Conservation (phyloP, 129 eudicot species). For the Saposhnikovia divaricata region DNA sequence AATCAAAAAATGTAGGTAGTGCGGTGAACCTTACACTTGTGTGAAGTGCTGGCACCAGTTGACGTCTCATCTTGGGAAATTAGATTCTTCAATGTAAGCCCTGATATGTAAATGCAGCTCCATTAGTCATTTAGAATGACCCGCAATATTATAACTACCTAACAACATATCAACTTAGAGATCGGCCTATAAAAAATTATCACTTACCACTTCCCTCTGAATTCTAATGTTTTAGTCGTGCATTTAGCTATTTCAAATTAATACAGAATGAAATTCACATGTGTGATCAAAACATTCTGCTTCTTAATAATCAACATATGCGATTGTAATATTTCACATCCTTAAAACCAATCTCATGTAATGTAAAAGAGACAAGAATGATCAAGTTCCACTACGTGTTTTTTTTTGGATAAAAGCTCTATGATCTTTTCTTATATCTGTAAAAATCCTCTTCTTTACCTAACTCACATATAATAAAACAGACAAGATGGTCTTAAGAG, state of each 20-base stretch:
- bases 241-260: neutral
- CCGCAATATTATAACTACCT: neutral
- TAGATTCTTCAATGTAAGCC: conserved; percentile 59
- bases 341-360: neutral
- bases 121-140: neutral
- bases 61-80: conserved; percentile 60
- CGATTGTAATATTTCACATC: neutral
- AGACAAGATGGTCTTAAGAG: neutral
- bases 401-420: neutral
- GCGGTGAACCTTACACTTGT: conserved; percentile 44
- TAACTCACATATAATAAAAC: neutral
- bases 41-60: conserved; percentile 27
- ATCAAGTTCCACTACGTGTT: neutral
- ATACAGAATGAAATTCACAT: neutral
- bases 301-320: neutral
- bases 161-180: neutral
- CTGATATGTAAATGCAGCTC: conserved; percentile 24
- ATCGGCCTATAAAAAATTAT: neutral
- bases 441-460: neutral
- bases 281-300: neutral
- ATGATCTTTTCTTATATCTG: neutral
- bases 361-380: neutral
- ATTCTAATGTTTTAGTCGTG: neutral
- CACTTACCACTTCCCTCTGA: neutral
- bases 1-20: neutral